Evolutionary conservation across 352 stramenopile genomes (phyloP).

Genomic region (Pythium vanterpoolii): DNA sequence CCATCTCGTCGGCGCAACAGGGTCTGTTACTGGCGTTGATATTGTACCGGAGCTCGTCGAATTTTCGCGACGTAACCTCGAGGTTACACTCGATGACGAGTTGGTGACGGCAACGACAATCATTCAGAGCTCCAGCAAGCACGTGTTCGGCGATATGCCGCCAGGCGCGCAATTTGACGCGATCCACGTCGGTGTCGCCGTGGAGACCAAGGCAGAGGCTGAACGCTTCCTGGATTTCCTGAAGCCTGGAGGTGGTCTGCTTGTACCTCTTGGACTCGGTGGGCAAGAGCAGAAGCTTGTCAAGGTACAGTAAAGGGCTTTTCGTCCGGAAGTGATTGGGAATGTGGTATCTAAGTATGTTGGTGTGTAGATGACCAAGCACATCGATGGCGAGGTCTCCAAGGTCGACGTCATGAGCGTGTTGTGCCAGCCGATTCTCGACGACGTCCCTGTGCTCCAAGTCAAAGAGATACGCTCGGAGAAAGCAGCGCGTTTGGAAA

Average conservation of each 20-base stretch:
- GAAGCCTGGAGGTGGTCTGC: conserved; percentile 61
- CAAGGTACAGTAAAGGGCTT: conserved; percentile 35
- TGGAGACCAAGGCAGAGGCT: conserved; percentile 69
- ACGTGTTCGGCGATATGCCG: conserved; percentile 34
- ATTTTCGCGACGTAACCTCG: conserved; percentile 64
- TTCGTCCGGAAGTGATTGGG: background rate
- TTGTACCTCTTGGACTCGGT: conserved; percentile 62
- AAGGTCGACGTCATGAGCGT: conserved; percentile 84
- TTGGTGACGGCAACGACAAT: conserved; percentile 39
- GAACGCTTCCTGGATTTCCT: conserved; percentile 67
- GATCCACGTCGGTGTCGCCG: conserved; percentile 78
- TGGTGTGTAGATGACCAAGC: conserved; percentile 57
- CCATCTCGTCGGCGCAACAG: conserved; percentile 51
- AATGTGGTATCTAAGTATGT: background rate
- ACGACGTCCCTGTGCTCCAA: conserved; percentile 43
- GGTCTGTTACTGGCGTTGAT: conserved; percentile 64
- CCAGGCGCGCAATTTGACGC: conserved; percentile 48
- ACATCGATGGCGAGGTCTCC: conserved; percentile 42
- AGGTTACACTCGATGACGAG: conserved; percentile 38
- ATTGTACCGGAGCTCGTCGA: conserved; percentile 75
- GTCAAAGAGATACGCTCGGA: conserved; percentile 52
- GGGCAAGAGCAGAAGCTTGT: conserved; percentile 75
- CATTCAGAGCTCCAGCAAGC: conserved; percentile 39
- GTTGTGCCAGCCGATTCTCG: conserved; percentile 78
- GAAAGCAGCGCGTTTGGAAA: conserved; percentile 58